Evolutionary conservation across 2,329 filamentous ascomycete genomes (phyloP).

Genomic region (Pyricularia sp.): DNA sequence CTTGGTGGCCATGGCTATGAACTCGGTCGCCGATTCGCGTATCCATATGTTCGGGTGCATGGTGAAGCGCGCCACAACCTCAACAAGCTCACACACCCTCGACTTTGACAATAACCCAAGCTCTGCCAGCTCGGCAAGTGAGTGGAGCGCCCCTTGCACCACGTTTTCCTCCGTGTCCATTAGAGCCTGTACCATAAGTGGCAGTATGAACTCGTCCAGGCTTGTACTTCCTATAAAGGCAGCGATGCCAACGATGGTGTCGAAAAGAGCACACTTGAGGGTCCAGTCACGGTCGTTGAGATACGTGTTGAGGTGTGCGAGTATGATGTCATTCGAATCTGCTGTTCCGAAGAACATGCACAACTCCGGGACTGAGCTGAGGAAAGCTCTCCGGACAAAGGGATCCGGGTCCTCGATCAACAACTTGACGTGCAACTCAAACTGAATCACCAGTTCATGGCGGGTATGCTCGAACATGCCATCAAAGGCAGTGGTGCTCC

Average conservation of each 20-base stretch:
- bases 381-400: conserved; percentile 77
- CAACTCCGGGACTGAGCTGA: conserved; percentile 80
- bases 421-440: conserved; percentile 79
- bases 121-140: conserved; percentile 75
- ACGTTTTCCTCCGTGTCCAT: conserved; percentile 87
- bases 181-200: conserved; percentile 88
- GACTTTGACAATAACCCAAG: conserved; percentile 76
- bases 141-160: conserved; percentile 78
- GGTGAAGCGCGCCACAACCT: conserved; percentile 71
- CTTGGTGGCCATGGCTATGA: conserved; percentile 62
- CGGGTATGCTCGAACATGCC: conserved; percentile 82
- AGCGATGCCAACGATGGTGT: conserved; percentile 85
- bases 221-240: conserved; percentile 80
- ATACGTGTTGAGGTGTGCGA: conserved; percentile 94
- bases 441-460: conserved; percentile 65
- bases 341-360: conserved; percentile 90
- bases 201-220: conserved; percentile 88
- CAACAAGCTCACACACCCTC: conserved; percentile 77
- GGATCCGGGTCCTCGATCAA: conserved; percentile 78
- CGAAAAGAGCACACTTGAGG: conserved; percentile 91
- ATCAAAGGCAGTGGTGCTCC: conserved; percentile 50
- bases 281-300: conserved; percentile 95
- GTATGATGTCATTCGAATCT: conserved; percentile 89
- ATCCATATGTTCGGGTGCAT: conserved; percentile 96
- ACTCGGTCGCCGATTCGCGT: conserved; percentile 74